These are phyloP conservation scores for Helicostylum pulchrum DNA, from an alignment of 192 early-diverging fungal species.

Conservation along the genomic window DNA sequence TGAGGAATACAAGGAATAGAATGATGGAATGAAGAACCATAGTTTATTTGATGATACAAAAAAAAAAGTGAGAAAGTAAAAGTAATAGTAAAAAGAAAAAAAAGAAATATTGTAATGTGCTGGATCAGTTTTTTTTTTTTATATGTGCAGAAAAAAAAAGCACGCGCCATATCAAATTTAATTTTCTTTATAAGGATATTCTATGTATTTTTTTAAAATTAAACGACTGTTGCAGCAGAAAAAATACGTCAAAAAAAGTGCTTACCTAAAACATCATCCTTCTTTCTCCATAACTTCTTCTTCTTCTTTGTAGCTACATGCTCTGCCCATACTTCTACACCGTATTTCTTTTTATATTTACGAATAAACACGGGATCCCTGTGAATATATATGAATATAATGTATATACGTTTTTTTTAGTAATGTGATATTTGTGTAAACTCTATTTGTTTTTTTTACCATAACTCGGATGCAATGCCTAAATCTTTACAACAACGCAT, in stretches of 20 bases:
- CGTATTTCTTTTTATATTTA: slow-evolving; percentile 80
- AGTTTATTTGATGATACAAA: not conserved
- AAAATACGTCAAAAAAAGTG: not conserved
- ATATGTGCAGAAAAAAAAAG: too few species aligned
- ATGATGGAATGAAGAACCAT: not conserved
- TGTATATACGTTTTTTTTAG: too few species aligned
- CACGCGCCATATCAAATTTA: not conserved
- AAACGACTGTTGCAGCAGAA: not conserved
- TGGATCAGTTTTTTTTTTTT: too few species aligned
- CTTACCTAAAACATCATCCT: slow-evolving; percentile 47
- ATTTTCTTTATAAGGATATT: slow-evolving; percentile 20
- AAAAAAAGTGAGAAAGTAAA: not conserved
- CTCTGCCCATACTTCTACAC: slow-evolving; percentile 73
- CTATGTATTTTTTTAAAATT: not conserved
- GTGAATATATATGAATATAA: not conserved
- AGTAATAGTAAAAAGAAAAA: too few species aligned
- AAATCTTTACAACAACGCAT: slow-evolving; percentile 98
- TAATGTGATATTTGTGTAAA: too few species aligned
- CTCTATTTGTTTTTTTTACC: slow-evolving; percentile 47
- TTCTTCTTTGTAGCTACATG: slow-evolving; percentile 70
- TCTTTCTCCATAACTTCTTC: slow-evolving; percentile 85
- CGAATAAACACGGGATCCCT: slow-evolving; percentile 88
- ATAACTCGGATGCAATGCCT: slow-evolving; percentile 86
- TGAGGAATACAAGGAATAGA: not conserved
- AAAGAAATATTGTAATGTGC: too few species aligned